These are phyloP conservation scores for Vaccinium darrowii DNA, from an alignment of 148 eudicot species.

Conservation along the genomic window DNA sequence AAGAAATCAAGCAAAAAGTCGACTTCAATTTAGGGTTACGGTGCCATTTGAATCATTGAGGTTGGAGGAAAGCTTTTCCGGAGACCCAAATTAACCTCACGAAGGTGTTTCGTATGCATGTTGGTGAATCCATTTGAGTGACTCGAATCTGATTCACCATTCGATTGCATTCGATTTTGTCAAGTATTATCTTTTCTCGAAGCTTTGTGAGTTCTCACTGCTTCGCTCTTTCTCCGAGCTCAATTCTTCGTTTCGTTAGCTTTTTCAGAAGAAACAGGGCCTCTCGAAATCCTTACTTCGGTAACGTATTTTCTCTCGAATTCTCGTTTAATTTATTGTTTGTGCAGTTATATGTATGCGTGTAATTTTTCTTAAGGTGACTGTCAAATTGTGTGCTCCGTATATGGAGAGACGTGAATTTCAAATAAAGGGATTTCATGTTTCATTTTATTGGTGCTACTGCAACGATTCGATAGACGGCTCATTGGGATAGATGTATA, in stretches of 20 bases:
- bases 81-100: too few species aligned
- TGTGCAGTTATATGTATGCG: background rate
- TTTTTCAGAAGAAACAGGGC: background rate
- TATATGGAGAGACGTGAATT: background rate
- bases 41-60: too few species aligned
- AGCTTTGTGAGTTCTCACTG: background rate
- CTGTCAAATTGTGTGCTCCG: background rate
- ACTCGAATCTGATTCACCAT: background rate
- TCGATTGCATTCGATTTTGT: background rate
- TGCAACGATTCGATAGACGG: background rate
- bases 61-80: too few species aligned
- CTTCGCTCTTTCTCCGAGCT: background rate
- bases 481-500: too few species aligned
- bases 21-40: too few species aligned
- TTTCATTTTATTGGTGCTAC: background rate
- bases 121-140: background rate
- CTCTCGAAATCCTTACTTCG: background rate
- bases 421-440: background rate
- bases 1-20: too few species aligned
- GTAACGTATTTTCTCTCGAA: background rate
- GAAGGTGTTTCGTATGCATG: too few species aligned
- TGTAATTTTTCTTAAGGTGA: background rate
- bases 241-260: constrained; percentile 21
- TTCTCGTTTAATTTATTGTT: background rate
- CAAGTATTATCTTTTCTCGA: too few species aligned